Conservation (phyloP, 345 rosid species). For the Fremontodendron californicum region DNA sequence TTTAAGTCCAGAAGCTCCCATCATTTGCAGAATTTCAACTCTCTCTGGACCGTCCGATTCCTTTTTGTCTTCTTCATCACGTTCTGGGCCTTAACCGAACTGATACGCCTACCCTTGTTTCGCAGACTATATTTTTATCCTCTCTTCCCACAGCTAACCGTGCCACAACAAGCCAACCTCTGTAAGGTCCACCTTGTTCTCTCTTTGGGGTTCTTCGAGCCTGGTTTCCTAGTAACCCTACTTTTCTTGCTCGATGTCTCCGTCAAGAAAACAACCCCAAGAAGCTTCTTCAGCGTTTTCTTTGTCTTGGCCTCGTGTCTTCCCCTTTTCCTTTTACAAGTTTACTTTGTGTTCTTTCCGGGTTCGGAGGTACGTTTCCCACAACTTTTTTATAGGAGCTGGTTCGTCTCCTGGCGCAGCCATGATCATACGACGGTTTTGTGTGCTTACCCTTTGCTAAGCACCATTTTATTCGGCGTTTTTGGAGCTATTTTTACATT, state of each 20-base stretch:
- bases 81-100: conserved; percentile 45
- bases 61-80: conserved; percentile 43
- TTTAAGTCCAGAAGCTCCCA: conserved; percentile 38
- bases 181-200: conserved; percentile 46
- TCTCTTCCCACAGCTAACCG: conserved; percentile 10
- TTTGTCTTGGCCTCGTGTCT: conserved; percentile 40
- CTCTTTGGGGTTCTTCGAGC: conserved; percentile 57
- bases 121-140: conserved; percentile 15
- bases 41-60: conserved; percentile 61
- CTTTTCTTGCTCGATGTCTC: conserved; percentile 58
- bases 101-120: conserved; percentile 43
- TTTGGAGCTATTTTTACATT: conserved; percentile 35
- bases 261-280: conserved; percentile 35
- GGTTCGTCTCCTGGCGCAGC: conserved; percentile 3
- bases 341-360: conserved; percentile 24
- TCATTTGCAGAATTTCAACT: conserved; percentile 43
- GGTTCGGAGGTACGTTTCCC: conserved; percentile 17
- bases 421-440: conserved; percentile 22
- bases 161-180: conserved; percentile 11
- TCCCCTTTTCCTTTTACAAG: conserved; percentile 43
- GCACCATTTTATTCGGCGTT: conserved; percentile 39
- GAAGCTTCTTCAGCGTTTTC: conserved; percentile 30
- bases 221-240: conserved; percentile 50
- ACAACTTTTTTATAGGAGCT: conserved; percentile 24
- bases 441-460: conserved; percentile 49